Evolutionary conservation across 2,329 filamentous ascomycete genomes (phyloP), one percentile per base, ranked within the genome.

Genomic region (Alternaria panax): DNA sequence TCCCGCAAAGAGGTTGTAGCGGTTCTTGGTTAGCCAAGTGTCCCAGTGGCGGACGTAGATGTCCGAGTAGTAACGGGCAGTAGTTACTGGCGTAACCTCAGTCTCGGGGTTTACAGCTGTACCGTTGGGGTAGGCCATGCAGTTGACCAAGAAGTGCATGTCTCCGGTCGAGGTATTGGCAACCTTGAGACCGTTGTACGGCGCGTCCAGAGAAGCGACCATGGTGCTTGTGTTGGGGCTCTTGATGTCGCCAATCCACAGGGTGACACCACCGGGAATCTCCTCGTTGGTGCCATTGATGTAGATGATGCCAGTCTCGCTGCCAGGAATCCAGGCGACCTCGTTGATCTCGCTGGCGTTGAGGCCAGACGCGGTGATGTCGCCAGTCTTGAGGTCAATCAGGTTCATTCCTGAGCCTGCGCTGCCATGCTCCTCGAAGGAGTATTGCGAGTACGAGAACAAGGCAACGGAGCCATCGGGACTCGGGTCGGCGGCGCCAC

Each of bases 1-100:
- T 38, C 89, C 89, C 41, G 90, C 92, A 83, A 91, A 95, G 16
- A 97, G 83, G 2, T 90, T 86, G 71, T 88, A 90, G 62, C 85
- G 87, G 70, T 92, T 87, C 54, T 88, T 85, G 2, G 85, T 87
- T 32, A 88, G 82, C 81, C 90, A 96, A 5, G 84, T 78, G 74
- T 96, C 92, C 92, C 92, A 96, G 72, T 96, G 91, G 25, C 92
- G 87, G 27, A 90, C 88, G 71, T 91, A 95, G 36, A 92, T 86
- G 59, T 86, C 87, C 22, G 87, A 87, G 77, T 95, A 95, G 32
- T 92, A 85, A 70, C 87, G 88, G 20, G 86, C 92, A 4, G 86
- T 86, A 41, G 88, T 88, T 24, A 83, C 77, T 0, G 86, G 80
- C 67, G 86, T 86, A 56, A 84, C 80, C 41, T 86, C 87, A 5